Evolutionary conservation across 2,329 filamentous ascomycete species (phyloP).

Genomic region (Xylaria arbuscula): DNA sequence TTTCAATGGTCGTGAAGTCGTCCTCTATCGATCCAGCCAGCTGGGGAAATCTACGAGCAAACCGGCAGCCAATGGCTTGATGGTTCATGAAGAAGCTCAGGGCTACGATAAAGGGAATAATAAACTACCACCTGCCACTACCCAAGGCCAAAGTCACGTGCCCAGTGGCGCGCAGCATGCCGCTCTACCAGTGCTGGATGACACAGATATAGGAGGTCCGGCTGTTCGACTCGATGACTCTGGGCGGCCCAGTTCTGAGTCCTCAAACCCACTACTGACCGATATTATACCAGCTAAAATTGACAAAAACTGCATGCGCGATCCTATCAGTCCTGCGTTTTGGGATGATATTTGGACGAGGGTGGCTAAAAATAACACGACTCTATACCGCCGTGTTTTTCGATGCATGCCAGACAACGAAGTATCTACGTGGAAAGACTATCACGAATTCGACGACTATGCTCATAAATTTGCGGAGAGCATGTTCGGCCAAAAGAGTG

Average conservation of each 20-base stretch:
- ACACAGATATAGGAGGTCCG: slow-evolving; percentile 85
- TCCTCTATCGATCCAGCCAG: slow-evolving; percentile 61
- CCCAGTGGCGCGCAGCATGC: slow-evolving; percentile 76
- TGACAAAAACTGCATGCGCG: slow-evolving; percentile 92
- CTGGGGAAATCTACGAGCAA: slow-evolving; percentile 24
- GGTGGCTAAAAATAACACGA: slow-evolving; percentile 93
- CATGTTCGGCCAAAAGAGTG: slow-evolving; percentile 68
- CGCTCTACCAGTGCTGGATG: slow-evolving; percentile 75
- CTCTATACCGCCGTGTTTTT: slow-evolving; percentile 92
- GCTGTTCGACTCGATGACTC: slow-evolving; percentile 66
- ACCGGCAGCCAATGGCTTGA: slow-evolving; percentile 16
- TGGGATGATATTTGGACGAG: slow-evolving; percentile 89
- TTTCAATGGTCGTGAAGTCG: slow-evolving; percentile 75
- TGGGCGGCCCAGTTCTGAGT: slow-evolving; percentile 59
- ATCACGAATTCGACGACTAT: slow-evolving; percentile 85
- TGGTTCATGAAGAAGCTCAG: slow-evolving; percentile 50
- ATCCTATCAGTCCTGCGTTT: slow-evolving; percentile 85
- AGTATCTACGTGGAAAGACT: slow-evolving; percentile 92
- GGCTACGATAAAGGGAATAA: slow-evolving; percentile 55
- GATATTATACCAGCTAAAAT: slow-evolving; percentile 81
- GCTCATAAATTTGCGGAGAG: slow-evolving; percentile 78
- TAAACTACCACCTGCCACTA: slow-evolving; percentile 69
- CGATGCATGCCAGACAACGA: slow-evolving; percentile 97
- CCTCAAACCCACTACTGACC: slow-evolving; percentile 65
- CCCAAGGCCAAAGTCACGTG: slow-evolving; percentile 72